Base-by-base conservation (phyloP, 2,329 filamentous ascomycete species). In the Aspergillus ibericus region DNA sequence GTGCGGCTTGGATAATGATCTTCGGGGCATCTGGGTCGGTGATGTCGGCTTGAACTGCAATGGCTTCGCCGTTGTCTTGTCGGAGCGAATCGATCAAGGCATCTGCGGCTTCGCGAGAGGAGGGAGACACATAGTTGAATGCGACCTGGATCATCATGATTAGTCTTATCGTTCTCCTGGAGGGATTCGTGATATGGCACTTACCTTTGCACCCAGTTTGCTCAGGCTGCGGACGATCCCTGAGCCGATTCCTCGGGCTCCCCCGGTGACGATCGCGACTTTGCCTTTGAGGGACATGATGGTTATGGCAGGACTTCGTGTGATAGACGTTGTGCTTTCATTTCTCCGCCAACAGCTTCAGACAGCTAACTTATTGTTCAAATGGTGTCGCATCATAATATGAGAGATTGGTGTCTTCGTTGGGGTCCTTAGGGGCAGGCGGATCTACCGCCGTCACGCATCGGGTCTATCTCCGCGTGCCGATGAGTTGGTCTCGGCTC, bases 191-290 rank as follows among this genome's bases (percentile, higher is more conserved):
- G 5, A 16, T 16, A 10, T 8, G 15, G n/a, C 32, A 15, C 27
- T 34, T 56, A 61, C 61, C 25, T 60, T 65, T 42, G 56, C 61
- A 15, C 63, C 61, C 44, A 60, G 36, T 9, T 59, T 34, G 32
- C 59, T 56, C 13, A 63, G 46, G 10, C 47, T 57, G 10, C 51
- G 61, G 16, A 60, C 61, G 13, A 65, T 63, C 9, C 63, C 59
- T 2, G 61, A 55, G 16, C 63, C 61, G 6, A 65, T 65, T 32
- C 63, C 63, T 27, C 61, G 36, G 7, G 63, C 63, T 3, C 63
- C 63, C 8, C 63, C 63, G 10, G 61, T 65, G 36, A 65, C 63
- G 18, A 65, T 63, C 34, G 63, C 61, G 29, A 63, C 36, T 49
- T 63, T 65, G 4, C 57, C 61, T 29, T 53, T n/a, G 15, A 66